Conservation (phyloP, 176 grass and related monocot species). For the Urochloa ruziziensis region DNA sequence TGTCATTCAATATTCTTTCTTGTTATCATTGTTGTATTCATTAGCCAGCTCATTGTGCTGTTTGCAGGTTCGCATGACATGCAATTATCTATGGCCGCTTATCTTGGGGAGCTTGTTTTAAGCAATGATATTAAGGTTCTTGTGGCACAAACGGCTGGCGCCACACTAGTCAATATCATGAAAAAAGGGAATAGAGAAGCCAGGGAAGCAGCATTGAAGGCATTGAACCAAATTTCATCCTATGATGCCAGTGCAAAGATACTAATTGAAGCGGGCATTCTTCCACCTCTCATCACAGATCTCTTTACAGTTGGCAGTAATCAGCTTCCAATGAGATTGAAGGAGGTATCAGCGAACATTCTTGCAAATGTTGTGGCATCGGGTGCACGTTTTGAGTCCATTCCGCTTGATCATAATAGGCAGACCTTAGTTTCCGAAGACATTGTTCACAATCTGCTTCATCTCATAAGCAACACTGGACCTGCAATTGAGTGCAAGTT, state of each 20-base stretch:
- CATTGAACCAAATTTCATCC: slow-evolving; percentile 94
- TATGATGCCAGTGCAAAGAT: slow-evolving; percentile 87
- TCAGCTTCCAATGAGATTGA: slow-evolving; percentile 91
- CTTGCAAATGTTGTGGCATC: slow-evolving; percentile 87
- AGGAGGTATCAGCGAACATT: slow-evolving; percentile 90
- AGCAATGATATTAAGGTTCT: slow-evolving; percentile 92
- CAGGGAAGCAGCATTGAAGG: slow-evolving; percentile 80
- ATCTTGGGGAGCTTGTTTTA: slow-evolving; percentile 91
- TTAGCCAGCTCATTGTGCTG: background rate
- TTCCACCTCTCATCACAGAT: slow-evolving; percentile 85
- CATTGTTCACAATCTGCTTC: slow-evolving; percentile 94
- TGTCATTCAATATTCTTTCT: background rate
- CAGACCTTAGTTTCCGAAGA: slow-evolving; percentile 92
- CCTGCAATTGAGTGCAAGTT: slow-evolving; percentile 98
- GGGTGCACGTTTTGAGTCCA: slow-evolving; percentile 69
- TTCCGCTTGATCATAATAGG: slow-evolving; percentile 62
- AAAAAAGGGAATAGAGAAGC: slow-evolving; percentile 75
- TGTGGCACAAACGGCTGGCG: slow-evolving; percentile 76
- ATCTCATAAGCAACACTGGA: slow-evolving; percentile 98
- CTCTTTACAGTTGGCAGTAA: slow-evolving; percentile 84
- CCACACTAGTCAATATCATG: slow-evolving; percentile 81
- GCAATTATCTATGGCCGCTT: slow-evolving; percentile 82
- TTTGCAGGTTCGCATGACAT: slow-evolving; percentile 70
- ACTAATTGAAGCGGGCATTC: slow-evolving; percentile 87
- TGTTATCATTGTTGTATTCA: background rate